Base-by-base conservation (phyloP, 371 early-diverging fungal genomes). In the Chytridium lagenaria region DNA sequence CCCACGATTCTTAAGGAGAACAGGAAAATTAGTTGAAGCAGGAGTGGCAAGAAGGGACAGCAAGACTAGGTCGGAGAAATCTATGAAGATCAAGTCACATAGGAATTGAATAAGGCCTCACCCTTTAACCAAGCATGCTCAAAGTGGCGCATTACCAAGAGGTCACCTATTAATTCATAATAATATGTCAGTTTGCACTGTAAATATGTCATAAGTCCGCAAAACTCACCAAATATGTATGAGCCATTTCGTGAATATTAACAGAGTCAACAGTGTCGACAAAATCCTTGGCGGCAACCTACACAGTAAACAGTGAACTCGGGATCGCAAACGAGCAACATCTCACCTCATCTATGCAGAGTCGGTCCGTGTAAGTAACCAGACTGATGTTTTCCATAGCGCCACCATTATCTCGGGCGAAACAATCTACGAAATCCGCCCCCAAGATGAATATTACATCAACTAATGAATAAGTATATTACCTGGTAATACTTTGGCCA, bases 111-210 rank as follows among this genome's bases (percentile, higher is more conserved):
- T 15, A 57, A 15, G 12, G 5, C 12, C 26, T 57, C 23, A 57
- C n/a, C 26, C 79, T 88, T 89, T n/a, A 88, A 69, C 90, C 90
- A 90, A 22, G 79, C 89, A 77, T 89, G 88, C 66, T 90, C 90
- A 79, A 88, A 89, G 77, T 87, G 86, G 57, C 86, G 76, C 37
- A 87, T 86, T 15, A 86, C 87, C 38, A 88, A 51, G 30, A 87
- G 57, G 73, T 89, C 85, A 26, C 88, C 90, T 75, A n/a, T n/a
- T n/a, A n/a, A n/a, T n/a, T n/a, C n/a, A n/a, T n/a, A n/a, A n/a
- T n/a, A n/a, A n/a, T n/a, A n/a, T n/a, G n/a, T n/a, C n/a, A n/a
- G n/a, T n/a, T n/a, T n/a, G n/a, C n/a, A n/a, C n/a, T n/a, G n/a
- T n/a, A n/a, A n/a, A n/a, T n/a, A n/a, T n/a, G n/a, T n/a, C n/a